A percentile compares a stretch with the other conserved stretches of the same genome.
These are phyloP conservation scores for Penicillium sp. DNA, from an alignment of 2,329 filamentous ascomycete species.

Conservation along the genomic window DNA sequence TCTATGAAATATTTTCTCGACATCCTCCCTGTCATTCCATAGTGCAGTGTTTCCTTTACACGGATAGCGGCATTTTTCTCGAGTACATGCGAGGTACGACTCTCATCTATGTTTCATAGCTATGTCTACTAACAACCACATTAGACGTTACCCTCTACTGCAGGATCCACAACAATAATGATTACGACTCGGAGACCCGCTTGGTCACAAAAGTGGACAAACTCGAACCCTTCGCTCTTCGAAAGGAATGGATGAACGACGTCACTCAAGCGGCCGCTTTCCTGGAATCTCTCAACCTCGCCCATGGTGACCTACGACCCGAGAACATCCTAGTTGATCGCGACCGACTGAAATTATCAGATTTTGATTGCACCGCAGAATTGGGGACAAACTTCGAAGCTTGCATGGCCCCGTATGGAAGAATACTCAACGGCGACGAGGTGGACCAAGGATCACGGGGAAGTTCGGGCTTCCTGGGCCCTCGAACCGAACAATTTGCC, in stretches of 20 bases:
- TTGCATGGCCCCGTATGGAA: constrained; percentile 36
- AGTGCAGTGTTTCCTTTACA: constrained; percentile 33
- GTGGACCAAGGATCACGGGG: constrained; percentile 30
- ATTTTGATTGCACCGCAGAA: constrained; percentile 39
- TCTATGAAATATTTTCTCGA: constrained; percentile 33
- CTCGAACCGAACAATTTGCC: constrained; percentile 43
- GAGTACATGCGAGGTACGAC: constrained; percentile 39
- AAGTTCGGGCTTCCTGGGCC: constrained; percentile 33
- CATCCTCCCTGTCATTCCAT: constrained; percentile 33
- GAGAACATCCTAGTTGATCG: constrained; percentile 41
- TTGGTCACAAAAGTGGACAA: constrained; percentile 37
- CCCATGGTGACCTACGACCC: constrained; percentile 41
- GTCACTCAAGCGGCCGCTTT: constrained; percentile 41
- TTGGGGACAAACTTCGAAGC: constrained; percentile 36
- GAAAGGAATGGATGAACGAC: constrained; percentile 42
- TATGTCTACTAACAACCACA: constrained; percentile 25
- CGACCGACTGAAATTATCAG: constrained; percentile 35
- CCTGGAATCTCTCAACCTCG: constrained; percentile 41
- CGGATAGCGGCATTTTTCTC: constrained; percentile 36
- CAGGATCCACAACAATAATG: constrained; percentile 37
- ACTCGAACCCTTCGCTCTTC: constrained; percentile 35
- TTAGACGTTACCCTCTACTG: constrained; percentile 33
- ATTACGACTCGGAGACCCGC: constrained; percentile 30
- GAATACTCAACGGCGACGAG: constrained; percentile 35
- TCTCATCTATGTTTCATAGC: constrained; percentile 10